phyloP scores from a whole-genome alignment of 306 rosid species.

The Cicer yamashitae region DNA sequence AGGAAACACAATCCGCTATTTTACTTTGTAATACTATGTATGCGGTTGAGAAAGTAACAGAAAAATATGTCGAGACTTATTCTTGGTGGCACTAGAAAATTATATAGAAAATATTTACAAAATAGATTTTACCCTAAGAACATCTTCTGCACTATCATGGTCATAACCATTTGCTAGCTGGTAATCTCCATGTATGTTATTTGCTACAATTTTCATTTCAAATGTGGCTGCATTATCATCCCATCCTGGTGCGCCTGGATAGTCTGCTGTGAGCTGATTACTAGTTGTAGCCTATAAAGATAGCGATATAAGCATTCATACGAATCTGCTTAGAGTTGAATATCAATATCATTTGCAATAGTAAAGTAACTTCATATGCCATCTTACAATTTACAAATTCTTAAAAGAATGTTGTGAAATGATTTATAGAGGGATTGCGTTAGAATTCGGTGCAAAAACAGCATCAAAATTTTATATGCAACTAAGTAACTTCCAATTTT shows the following conservation, averaged over 20 bases:
- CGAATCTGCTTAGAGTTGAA: slow-evolving; percentile 28
- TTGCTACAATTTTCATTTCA: slow-evolving; percentile 66
- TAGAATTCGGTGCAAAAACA: slow-evolving; percentile 9
- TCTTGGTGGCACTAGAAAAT: slow-evolving; percentile 5
- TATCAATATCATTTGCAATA: slow-evolving; percentile 27
- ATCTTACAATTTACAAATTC: not conserved
- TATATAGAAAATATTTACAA: slow-evolving; percentile 18
- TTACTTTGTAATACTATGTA: slow-evolving; percentile 5
- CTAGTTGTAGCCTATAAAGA: slow-evolving; percentile 63
- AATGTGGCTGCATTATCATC: slow-evolving; percentile 85
- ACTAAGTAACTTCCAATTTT: slow-evolving; percentile 23
- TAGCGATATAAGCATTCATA: slow-evolving; percentile 28
- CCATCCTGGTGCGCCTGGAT: slow-evolving; percentile 86
- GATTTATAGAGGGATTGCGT: slow-evolving; percentile 1
- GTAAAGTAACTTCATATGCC: slow-evolving; percentile 22
- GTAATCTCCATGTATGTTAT: slow-evolving; percentile 84
- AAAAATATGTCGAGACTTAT: slow-evolving; percentile 9
- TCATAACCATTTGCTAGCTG: slow-evolving; percentile 93
- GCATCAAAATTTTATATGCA: slow-evolving; percentile 23
- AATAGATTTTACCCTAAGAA: slow-evolving; percentile 67
- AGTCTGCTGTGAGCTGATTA: slow-evolving; percentile 74
- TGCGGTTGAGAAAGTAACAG: slow-evolving; percentile 23
- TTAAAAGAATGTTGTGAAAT: slow-evolving; percentile 13
- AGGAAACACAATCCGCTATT: slow-evolving; percentile 34
- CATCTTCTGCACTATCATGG: slow-evolving; percentile 58